Base-by-base conservation (phyloP, 1,284 basidiomycete species). In the Irpex rosettiformis region DNA sequence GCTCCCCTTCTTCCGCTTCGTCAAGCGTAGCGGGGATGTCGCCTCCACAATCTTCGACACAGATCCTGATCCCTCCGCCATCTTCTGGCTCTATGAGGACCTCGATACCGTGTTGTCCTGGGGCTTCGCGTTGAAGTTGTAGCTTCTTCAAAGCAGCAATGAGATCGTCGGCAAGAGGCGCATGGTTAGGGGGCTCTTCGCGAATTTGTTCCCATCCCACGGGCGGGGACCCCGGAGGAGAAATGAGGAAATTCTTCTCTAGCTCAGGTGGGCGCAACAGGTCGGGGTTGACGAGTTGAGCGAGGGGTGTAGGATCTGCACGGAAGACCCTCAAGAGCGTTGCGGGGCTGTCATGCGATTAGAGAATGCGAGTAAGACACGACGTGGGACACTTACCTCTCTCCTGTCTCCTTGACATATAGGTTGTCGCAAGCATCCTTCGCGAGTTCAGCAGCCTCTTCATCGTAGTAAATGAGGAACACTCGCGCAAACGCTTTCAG, bases 181-280 rank as follows among this genome's bases (percentile, higher is more conserved):
- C 77, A 4, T 79, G 72, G 70, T 99, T 99, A 0, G 97, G 96
- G 4, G 94, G 93, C 21, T 96, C 95, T 75, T 99, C 97, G 47
- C 79, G 77, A 61, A 95, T 85, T 28, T 85, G 94, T 69, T 97
- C 94, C 96, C 96, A 99, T 1, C 96, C 96, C 1, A 97, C 88
- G 0, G 96, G 96, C 0, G 97, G 96, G 0, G 93, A 96, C n/a
- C 96, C 97, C 1, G 97, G 97, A 0, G 96, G 96, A 0, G 95
- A 98, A 65, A 99, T 96, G 55, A 99, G 82, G 75, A 98, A 98
- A 76, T 99, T 98, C 76, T 93, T 93, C 66, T 94, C 90, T 40
- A 87, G 69, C 0, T 81, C 77, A 0, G 96, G 96, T 0, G 93
- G 93, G 27, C 80, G 82, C 49, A 98, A 82, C 48, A 98, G 83